phyloP scores from a whole-genome alignment of 73 alveolate genomes.

The Urostyla sp. region DNA sequence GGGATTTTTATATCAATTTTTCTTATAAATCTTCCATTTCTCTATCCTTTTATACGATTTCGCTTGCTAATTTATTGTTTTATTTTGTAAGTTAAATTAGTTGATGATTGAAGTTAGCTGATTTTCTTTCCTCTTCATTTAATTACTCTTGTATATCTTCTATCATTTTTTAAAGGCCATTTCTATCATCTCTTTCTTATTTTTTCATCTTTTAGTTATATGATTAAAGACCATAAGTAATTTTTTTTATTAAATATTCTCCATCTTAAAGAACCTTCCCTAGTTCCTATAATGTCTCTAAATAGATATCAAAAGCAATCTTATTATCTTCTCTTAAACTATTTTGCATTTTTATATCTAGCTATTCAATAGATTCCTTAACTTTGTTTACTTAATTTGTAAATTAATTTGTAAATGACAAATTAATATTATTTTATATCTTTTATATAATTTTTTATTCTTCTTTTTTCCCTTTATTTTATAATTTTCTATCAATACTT shows the following conservation, averaged over 20 bases:
- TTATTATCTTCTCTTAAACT: background rate
- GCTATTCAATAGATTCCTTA: background rate
- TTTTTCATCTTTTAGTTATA: background rate
- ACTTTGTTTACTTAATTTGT: background rate
- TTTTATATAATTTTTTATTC: slow-evolving; percentile 15
- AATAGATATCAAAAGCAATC: background rate
- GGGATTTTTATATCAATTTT: background rate
- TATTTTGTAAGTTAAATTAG: slow-evolving; percentile 3
- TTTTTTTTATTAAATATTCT: background rate
- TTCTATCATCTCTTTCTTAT: background rate
- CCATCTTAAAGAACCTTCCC: background rate
- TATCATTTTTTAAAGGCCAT: slow-evolving; percentile 9
- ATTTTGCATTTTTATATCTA: background rate
- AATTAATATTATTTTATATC: slow-evolving; percentile 23
- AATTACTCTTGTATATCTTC: slow-evolving; percentile 31
- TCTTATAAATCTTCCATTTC: background rate
- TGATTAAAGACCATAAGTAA: background rate
- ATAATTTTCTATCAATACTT: too few species aligned
- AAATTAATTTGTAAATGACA: slow-evolving; percentile 13
- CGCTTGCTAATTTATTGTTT: background rate
- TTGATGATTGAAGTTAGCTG: slow-evolving; percentile 14
- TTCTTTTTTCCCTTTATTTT: slow-evolving; percentile 15
- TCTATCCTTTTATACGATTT: slow-evolving; percentile 1
- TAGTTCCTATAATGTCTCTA: background rate
- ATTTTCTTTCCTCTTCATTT: slow-evolving; percentile 9